Evolutionary conservation across 257 asterid genomes (phyloP).

Genomic region (Solanum bulbocastanum): DNA sequence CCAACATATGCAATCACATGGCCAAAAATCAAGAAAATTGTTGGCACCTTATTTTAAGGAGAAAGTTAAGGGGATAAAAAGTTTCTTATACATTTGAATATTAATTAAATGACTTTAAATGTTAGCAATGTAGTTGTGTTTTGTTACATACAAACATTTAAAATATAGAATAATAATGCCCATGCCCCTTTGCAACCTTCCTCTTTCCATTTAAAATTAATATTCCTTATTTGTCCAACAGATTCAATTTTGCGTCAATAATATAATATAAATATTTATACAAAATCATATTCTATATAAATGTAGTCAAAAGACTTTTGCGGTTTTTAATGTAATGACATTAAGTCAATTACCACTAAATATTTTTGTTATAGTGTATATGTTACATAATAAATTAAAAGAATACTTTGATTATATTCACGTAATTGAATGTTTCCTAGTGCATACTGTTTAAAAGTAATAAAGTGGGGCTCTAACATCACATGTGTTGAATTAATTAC

Average conservation of each 20-base stretch:
- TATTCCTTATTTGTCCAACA: not conserved
- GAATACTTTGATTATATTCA: not conserved
- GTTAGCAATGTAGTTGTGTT: not conserved
- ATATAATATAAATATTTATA: no score
- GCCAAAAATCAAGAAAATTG: not conserved
- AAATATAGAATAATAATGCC: not conserved
- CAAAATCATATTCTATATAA: no score
- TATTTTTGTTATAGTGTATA: no score
- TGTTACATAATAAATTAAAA: no score
- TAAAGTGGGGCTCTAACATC: not conserved
- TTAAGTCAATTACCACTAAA: no score
- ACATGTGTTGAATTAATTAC: not conserved
- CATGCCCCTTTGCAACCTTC: not conserved
- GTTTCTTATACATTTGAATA: not conserved
- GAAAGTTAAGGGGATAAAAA: not conserved
- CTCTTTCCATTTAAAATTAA: not conserved
- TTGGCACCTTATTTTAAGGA: not conserved
- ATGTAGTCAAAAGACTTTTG: fast-evolving
- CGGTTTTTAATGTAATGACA: fast-evolving
- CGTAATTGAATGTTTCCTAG: not conserved
- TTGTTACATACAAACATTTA: not conserved
- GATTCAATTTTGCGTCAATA: no score
- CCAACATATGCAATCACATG: not conserved
- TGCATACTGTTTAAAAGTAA: not conserved
- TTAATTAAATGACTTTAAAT: not conserved